A percentile compares a stretch with the other conserved stretches of the same genome.
Evolutionary conservation across 441 rosid genomes (phyloP).

Genomic region (Manihot esculenta): DNA sequence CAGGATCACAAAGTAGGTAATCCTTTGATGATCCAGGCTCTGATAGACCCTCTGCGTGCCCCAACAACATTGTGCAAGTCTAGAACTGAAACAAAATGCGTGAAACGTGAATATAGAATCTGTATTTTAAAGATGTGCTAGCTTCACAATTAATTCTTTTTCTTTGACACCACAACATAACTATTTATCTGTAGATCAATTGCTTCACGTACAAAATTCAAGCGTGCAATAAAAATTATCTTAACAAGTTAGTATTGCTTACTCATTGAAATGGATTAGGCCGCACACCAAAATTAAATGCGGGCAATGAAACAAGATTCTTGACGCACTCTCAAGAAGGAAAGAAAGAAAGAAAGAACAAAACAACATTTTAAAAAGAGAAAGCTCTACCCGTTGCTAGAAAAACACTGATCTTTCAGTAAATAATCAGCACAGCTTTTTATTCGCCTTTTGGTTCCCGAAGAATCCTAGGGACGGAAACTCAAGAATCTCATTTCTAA

Average conservation of each 20-base stretch:
- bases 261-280: neutral
- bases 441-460: no score
- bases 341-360: neutral
- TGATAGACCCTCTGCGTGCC: conserved; percentile 46
- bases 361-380: no score
- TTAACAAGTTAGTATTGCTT: neutral
- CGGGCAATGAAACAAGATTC: neutral
- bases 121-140: neutral
- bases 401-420: neutral
- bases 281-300: neutral
- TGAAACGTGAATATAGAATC: conserved; percentile 5
- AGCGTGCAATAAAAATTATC: neutral
- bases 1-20: conserved; percentile 39
- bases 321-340: neutral
- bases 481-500: neutral
- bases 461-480: neutral
- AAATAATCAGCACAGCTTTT: neutral
- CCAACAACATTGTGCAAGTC: conserved; percentile 46
- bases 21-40: conserved; percentile 46
- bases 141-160: neutral
- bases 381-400: no score
- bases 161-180: neutral
- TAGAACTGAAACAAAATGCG: conserved; percentile 20
- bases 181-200: neutral
- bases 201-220: neutral